These are phyloP conservation scores for Balansia obtecta DNA, from an alignment of 2,329 filamentous ascomycete species.

Conservation along the genomic window DNA sequence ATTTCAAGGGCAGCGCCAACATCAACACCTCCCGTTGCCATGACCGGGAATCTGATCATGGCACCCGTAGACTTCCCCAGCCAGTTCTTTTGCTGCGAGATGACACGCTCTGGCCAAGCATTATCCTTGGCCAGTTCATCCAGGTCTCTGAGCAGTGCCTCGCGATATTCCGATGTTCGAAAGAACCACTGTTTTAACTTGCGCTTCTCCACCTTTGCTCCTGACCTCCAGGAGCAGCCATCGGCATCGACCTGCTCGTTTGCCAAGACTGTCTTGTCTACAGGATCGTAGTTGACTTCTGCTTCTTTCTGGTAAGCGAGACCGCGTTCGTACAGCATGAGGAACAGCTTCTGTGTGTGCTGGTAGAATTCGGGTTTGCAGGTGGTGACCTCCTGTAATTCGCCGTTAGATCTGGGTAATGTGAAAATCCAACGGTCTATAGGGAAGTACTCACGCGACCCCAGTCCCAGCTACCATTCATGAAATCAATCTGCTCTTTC, in stretches of 20 bases:
- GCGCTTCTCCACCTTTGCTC: conserved; percentile 69
- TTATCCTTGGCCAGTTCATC: conserved; percentile 48
- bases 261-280: conserved; percentile 79
- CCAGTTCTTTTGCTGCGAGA: conserved; percentile 81
- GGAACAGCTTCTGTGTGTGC: conserved; percentile 77
- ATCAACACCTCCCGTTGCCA: conserved; percentile 28
- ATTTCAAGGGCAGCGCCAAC: conserved; percentile 47
- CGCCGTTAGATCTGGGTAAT: not conserved
- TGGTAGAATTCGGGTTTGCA: conserved; percentile 80
- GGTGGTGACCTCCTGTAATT: conserved; percentile 63
- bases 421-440: not conserved
- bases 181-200: conserved; percentile 84
- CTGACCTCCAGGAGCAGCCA: conserved; percentile 77
- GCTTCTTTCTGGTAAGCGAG: conserved; percentile 76
- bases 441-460: conserved; percentile 47
- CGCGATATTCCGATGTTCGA: conserved; percentile 66
- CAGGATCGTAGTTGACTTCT: conserved; percentile 79
- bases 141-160: conserved; percentile 59
- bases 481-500: conserved; percentile 66
- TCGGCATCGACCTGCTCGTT: conserved; percentile 89
- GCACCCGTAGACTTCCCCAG: conserved; percentile 68
- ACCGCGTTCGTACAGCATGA: conserved; percentile 60
- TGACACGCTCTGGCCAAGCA: conserved; percentile 71
- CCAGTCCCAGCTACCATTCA: conserved; percentile 82
- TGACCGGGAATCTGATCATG: conserved; percentile 56